Percentiles rank a stretch among this genome's conserved stretches.
Conservation (phyloP, 1,139 yeast species). For the Arxiozyma slooffiae region DNA sequence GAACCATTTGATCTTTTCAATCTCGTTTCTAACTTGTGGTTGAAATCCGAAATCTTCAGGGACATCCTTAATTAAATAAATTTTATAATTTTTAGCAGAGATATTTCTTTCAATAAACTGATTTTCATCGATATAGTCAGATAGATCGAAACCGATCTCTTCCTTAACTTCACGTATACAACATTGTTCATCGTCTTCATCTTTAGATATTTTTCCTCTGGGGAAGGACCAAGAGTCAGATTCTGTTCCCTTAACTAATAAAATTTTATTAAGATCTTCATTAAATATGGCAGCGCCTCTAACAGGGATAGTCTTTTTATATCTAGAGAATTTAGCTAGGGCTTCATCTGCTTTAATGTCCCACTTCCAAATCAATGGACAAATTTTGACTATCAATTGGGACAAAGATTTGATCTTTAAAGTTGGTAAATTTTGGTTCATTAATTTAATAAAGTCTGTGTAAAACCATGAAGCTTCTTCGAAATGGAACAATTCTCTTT, state of each 20-base stretch:
- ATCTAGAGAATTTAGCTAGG: conserved; percentile 63
- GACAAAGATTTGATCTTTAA: conserved; percentile 78
- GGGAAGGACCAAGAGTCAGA: conserved; percentile 93
- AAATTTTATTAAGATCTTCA: conserved; percentile 54
- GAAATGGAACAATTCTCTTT: conserved; percentile 79
- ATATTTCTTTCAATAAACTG: conserved; percentile 77
- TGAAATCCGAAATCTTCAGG: conserved; percentile 66
- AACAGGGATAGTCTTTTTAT: conserved; percentile 87
- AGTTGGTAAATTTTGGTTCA: conserved; percentile 68
- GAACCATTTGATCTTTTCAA: conserved; percentile 59
- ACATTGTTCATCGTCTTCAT: conserved; percentile 81
- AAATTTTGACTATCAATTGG: conserved; percentile 56
- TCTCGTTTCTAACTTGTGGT: conserved; percentile 83
- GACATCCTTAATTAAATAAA: conserved; percentile 67
- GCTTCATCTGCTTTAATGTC: conserved; percentile 57
- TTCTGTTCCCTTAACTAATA: conserved; percentile 80
- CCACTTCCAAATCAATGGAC: conserved; percentile 86
- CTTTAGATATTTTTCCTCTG: conserved; percentile 90
- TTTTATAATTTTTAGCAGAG: conserved; percentile 75
- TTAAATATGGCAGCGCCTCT: conserved; percentile 90
- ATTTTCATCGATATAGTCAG: conserved; percentile 53
- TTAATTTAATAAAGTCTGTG: conserved; percentile 67
- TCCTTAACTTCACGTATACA: conserved; percentile 91
- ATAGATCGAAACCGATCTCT: conserved; percentile 88
- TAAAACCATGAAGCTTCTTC: conserved; percentile 99